Evolutionary conservation across 345 rosid genomes (phyloP).

Genomic region (Litchi chinensis): DNA sequence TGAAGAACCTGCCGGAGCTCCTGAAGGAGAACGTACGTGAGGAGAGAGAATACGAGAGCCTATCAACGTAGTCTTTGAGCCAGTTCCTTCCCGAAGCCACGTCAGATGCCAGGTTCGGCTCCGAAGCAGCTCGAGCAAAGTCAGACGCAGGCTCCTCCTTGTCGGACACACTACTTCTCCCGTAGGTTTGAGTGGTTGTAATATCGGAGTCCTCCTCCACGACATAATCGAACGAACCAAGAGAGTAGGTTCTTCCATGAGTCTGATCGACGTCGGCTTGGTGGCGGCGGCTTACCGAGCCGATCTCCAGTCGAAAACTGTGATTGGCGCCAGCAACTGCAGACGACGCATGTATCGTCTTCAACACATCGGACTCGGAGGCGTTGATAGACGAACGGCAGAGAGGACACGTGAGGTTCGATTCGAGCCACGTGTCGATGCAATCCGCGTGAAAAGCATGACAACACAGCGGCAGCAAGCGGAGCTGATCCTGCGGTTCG

Average conservation of each 20-base stretch:
- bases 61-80: constrained; percentile 83
- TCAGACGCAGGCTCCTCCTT: constrained; percentile 46
- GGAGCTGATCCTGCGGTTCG: constrained; percentile 71
- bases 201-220: constrained; percentile 78
- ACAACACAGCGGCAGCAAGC: constrained; percentile 84
- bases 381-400: constrained; percentile 76
- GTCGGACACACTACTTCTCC: constrained; percentile 46
- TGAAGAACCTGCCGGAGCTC: constrained; percentile 76
- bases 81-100: constrained; percentile 69
- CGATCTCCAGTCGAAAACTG: constrained; percentile 88
- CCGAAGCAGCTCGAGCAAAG: constrained; percentile 28
- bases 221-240: constrained; percentile 83
- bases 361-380: constrained; percentile 65
- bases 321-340: constrained; percentile 25
- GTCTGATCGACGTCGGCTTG: constrained; percentile 33
- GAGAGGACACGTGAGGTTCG: constrained; percentile 86
- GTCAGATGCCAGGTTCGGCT: constrained; percentile 55
- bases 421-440: constrained; percentile 74
- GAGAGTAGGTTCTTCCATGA: constrained; percentile 60
- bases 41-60: constrained; percentile 67
- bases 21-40: constrained; percentile 73
- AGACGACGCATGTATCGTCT: constrained; percentile 40
- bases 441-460: constrained; percentile 88
- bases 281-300: constrained; percentile 75
- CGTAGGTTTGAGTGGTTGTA: constrained; percentile 40